Conservation (phyloP, 2,329 filamentous ascomycete genomes). For the Colletotrichum agaves region DNA sequence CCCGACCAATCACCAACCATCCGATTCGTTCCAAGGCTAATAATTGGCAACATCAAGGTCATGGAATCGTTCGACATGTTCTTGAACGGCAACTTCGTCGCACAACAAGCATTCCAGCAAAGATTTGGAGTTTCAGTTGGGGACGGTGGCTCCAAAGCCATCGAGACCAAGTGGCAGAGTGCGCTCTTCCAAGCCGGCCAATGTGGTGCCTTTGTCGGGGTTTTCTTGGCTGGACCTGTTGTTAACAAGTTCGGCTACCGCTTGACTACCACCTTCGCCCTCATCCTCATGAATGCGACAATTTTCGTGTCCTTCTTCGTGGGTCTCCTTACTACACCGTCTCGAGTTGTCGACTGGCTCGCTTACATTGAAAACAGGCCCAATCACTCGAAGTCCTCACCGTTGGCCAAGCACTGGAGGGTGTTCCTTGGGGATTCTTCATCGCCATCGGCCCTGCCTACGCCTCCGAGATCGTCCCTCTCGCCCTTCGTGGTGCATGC, state of each 20-base stretch:
- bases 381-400: conserved; percentile 56
- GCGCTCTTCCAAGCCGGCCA: conserved; percentile 49
- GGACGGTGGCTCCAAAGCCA: conserved; percentile 38
- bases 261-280: conserved; percentile 48
- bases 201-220: conserved; percentile 49
- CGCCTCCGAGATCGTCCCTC: conserved; percentile 68
- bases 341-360: neutral
- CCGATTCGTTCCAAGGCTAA: neutral
- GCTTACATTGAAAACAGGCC: conserved; percentile 43
- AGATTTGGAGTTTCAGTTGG: conserved; percentile 48
- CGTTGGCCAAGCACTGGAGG: conserved; percentile 66
- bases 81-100: conserved; percentile 58
- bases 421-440: conserved; percentile 71
- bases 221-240: conserved; percentile 51
- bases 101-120: conserved; percentile 50
- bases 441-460: conserved; percentile 72
- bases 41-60: conserved; percentile 46
- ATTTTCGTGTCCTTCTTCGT: conserved; percentile 60
- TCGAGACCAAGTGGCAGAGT: conserved; percentile 55
- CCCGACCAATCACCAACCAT: neutral
- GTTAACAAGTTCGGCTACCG: conserved; percentile 51
- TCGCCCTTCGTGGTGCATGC: conserved; percentile 64
- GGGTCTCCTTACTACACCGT: conserved; percentile 49
- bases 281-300: conserved; percentile 46
- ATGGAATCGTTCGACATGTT: conserved; percentile 64